Conservation (phyloP, 2,329 filamentous ascomycete species). For the Hawksworthiomyces lignivorus region DNA sequence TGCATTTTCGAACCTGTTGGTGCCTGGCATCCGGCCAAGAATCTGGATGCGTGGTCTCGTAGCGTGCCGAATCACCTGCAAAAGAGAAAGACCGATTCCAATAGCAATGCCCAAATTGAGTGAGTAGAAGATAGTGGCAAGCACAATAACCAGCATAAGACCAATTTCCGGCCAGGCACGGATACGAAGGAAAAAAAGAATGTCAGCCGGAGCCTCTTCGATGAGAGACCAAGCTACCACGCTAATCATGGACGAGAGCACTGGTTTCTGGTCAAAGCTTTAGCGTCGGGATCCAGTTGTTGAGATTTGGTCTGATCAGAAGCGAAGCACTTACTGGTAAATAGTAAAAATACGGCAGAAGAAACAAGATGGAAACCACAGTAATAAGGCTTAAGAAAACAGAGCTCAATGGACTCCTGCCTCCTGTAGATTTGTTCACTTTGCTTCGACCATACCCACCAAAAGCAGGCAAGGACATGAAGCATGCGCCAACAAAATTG, state of each 20-base stretch:
- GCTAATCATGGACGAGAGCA: slow-evolving; percentile 87
- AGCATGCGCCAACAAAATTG: slow-evolving; percentile 85
- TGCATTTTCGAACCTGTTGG: slow-evolving; percentile 78
- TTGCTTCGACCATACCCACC: slow-evolving; percentile 95
- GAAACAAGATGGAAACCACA: slow-evolving; percentile 68
- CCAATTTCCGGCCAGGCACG: slow-evolving; percentile 77
- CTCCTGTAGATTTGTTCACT: slow-evolving; percentile 86
- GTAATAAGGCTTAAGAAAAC: slow-evolving; percentile 79
- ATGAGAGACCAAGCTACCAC: slow-evolving; percentile 92
- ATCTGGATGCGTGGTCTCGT: slow-evolving; percentile 95
- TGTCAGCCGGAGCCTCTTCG: slow-evolving; percentile 89
- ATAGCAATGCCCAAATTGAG: slow-evolving; percentile 88
- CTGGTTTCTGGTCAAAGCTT: slow-evolving; percentile 78
- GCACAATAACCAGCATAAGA: slow-evolving; percentile 84
- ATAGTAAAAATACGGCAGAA: slow-evolving; percentile 90
- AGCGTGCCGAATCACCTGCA: slow-evolving; percentile 83
- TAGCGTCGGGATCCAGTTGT: no score
- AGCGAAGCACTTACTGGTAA: slow-evolving; percentile 62
- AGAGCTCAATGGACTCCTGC: slow-evolving; percentile 87
- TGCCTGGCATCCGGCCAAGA: slow-evolving; percentile 78
- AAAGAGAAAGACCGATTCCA: slow-evolving; percentile 81
- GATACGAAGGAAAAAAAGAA: slow-evolving; percentile 81
- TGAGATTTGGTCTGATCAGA: no score
- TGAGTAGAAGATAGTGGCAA: slow-evolving; percentile 91
- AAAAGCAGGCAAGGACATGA: slow-evolving; percentile 89